phyloP scores from a whole-genome alignment of 495 filamentous ascomycete species.

The Aeminium ludgeri region DNA sequence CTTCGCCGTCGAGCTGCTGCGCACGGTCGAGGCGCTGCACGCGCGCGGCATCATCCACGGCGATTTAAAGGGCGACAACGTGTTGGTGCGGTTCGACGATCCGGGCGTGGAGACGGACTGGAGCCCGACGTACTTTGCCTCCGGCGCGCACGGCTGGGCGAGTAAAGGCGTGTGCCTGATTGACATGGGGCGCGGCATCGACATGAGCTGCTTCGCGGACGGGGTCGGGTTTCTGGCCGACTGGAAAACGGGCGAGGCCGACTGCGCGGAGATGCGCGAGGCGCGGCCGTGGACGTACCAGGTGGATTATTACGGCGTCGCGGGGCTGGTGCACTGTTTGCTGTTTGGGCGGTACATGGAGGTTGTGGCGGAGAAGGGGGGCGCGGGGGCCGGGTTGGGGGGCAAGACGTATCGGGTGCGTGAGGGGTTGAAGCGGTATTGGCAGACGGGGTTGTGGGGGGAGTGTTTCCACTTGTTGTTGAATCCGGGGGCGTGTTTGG shows the following conservation, averaged over 20 bases:
- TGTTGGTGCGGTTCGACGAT: slow-evolving; percentile 65
- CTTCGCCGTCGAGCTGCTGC: slow-evolving; percentile 78
- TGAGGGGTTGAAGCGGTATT: slow-evolving; percentile 76
- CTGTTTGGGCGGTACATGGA: slow-evolving; percentile 93
- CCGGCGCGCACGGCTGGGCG: slow-evolving; percentile 62
- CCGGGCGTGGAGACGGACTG: slow-evolving; percentile 28
- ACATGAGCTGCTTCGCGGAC: slow-evolving; percentile 66
- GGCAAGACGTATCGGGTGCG: slow-evolving; percentile 53
- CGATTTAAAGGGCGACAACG: slow-evolving; percentile 90
- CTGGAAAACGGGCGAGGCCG: slow-evolving; percentile 68
- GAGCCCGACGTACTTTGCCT: slow-evolving; percentile 44
- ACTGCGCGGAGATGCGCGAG: slow-evolving; percentile 91
- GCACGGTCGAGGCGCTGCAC: slow-evolving; percentile 79
- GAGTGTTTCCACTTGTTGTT: slow-evolving; percentile 72
- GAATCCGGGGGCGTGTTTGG: slow-evolving; percentile 52
- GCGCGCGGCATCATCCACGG: slow-evolving; percentile 68
- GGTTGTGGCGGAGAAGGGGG: slow-evolving; percentile 34
- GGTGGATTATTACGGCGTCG: slow-evolving; percentile 84
- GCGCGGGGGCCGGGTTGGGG: slow-evolving; percentile 22
- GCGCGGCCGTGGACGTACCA: slow-evolving; percentile 89
- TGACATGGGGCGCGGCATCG: slow-evolving; percentile 88
- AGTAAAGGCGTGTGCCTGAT: slow-evolving; percentile 70
- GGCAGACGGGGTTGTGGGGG: slow-evolving; percentile 82
- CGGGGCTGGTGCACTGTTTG: slow-evolving; percentile 67
- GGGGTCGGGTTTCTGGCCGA: slow-evolving; percentile 83